A percentile compares a stretch with the other conserved stretches of the same genome.
Conservation (phyloP, 176 grass and related monocot genomes). For the Alloteropsis semialata region DNA sequence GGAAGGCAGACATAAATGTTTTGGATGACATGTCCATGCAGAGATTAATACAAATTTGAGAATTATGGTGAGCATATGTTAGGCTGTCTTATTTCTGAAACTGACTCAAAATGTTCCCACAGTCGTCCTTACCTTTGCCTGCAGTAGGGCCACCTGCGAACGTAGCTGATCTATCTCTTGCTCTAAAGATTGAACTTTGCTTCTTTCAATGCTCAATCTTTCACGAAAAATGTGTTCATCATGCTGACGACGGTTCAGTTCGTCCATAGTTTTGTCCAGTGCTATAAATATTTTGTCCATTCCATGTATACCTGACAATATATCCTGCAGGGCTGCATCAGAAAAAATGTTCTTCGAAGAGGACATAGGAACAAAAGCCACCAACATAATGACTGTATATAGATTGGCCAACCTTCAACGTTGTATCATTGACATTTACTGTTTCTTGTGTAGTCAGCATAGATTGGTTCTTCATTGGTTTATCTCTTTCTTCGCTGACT, state of each 20-base stretch:
- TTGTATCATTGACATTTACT: conserved; percentile 35
- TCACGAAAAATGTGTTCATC: conserved; percentile 52
- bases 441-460: conserved; percentile 47
- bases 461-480: conserved; percentile 39
- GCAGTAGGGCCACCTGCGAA: conserved; percentile 64
- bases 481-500: conserved; percentile 74
- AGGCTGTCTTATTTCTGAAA: neutral
- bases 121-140: conserved; percentile 66
- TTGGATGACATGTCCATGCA: neutral
- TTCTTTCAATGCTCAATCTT: conserved; percentile 63
- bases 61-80: neutral
- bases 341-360: neutral
- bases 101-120: neutral
- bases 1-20: neutral
- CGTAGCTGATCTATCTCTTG: conserved; percentile 67
- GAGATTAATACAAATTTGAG: neutral
- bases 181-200: conserved; percentile 74
- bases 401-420: conserved; percentile 48
- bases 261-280: conserved; percentile 53
- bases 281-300: conserved; percentile 58
- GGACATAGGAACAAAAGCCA: conserved; percentile 8
- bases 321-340: conserved; percentile 43
- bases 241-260: conserved; percentile 52
- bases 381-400: conserved; percentile 10
- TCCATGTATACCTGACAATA: conserved; percentile 53